Conservation (phyloP, 139 green algal genomes). For the Chlamydomonas sp. region DNA sequence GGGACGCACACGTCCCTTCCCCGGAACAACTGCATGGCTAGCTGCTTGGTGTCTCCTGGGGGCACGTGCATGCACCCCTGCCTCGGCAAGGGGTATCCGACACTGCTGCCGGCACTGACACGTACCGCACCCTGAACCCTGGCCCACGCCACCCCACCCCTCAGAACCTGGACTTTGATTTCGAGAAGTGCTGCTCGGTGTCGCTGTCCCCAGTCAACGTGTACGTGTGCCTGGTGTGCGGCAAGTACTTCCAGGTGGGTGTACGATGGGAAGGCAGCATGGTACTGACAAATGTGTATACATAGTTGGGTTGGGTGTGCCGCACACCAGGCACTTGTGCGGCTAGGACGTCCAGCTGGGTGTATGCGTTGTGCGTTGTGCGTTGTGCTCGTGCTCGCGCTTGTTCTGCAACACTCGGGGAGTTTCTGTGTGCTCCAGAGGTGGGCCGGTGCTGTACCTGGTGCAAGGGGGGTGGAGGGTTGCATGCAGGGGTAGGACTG, state of each 20-base stretch:
- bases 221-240: slow-evolving; percentile 98
- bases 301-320: too few relatives aligned
- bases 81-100: background rate
- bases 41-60: too few relatives aligned
- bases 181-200: slow-evolving; percentile 98
- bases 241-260: slow-evolving; percentile 96
- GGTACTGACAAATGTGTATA: background rate
- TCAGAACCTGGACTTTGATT: slow-evolving; percentile 98
- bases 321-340: too few relatives aligned
- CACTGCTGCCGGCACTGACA: background rate
- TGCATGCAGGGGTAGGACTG: too few relatives aligned
- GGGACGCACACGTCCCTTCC: too few relatives aligned
- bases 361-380: too few relatives aligned
- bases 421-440: too few relatives aligned
- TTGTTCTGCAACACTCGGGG: too few relatives aligned
- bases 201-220: slow-evolving; percentile 93
- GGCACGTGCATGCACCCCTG: background rate
- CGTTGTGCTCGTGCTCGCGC: too few relatives aligned
- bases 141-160: background rate
- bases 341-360: too few relatives aligned
- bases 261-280: background rate
- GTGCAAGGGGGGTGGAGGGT: background rate
- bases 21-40: too few relatives aligned
- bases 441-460: too few relatives aligned
- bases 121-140: background rate